Evolutionary conservation across 1,139 yeast species (phyloP), one percentile per base, ranked within the genome.

Genomic region (Candida neerlandica): DNA sequence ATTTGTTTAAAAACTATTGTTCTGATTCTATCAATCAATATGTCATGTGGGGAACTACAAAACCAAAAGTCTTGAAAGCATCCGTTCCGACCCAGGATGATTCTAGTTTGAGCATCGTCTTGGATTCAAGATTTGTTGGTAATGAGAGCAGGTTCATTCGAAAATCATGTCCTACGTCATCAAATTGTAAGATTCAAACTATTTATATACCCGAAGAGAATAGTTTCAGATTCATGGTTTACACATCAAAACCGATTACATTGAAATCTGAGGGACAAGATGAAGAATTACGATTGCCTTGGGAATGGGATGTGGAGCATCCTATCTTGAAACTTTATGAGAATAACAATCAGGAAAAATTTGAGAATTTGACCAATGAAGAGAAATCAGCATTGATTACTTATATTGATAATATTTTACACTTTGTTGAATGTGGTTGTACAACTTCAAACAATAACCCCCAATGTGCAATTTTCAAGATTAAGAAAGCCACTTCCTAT

Each of bases 221-320:
- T 39, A 56, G 65, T 5, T 74, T 89, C 38, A 78, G 76, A 50
- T 84, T 89, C 62, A 71, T 82, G 10, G 78, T 89, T 5, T 76
- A 75, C 40, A 82, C 97, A 0, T 65, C 79, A 1, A 78, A 75
- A 47, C 80, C 80, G 3, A 81, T 92, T 19, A 54, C 48, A 9
- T 57, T 75, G 32, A 61, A 61, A 37, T 53, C 65, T 1, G 71
- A 66, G 4, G 52, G 55, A 5, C 38, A 55, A 5, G 72, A 67
- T 12, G 90, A 84, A 38, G 97, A 92, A 64, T 69, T 92, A 34
- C 78, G 95, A 1, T 69, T 89, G 21, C 82, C 82, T 1, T 92
- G 98, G 98, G 89, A 86, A 55, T 92, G 97, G 96, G 96, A 91
- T 62, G 62, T 68, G 4, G 58, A 69, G 11, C 97, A 91, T 63